Evolutionary conservation across 306 rosid genomes (phyloP).

Genomic region (Canavalia ensiformis): DNA sequence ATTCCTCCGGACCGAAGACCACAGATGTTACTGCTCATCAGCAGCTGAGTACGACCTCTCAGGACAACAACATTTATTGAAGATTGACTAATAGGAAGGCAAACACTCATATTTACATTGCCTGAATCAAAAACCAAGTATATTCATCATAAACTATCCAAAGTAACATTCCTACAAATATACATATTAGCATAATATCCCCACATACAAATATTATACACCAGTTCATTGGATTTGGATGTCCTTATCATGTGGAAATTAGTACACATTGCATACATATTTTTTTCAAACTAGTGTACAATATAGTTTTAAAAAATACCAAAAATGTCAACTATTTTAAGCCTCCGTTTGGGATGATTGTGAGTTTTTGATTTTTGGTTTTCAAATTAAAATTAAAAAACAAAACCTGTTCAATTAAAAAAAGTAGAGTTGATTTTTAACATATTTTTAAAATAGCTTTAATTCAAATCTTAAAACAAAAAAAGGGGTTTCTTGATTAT

Average conservation of each 20-base stretch:
- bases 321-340: not conserved
- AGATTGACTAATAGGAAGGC: conserved; percentile 57
- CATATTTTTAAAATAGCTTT: no score
- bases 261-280: conserved; percentile 18
- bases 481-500: no score
- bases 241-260: conserved; percentile 22
- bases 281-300: conserved; percentile 18
- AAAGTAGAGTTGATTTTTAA: no score
- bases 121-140: conserved; percentile 64
- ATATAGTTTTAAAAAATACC: not conserved
- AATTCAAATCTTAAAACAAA: no score
- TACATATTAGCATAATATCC: conserved; percentile 15
- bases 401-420: no score
- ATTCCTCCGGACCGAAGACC: conserved; percentile 61
- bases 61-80: conserved; percentile 59
- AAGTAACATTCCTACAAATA: conserved; percentile 27
- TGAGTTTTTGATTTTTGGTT: no score
- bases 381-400: no score
- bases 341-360: no score
- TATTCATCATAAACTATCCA: conserved; percentile 44
- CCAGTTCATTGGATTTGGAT: not conserved
- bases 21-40: conserved; percentile 71
- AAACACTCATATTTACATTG: conserved; percentile 62
- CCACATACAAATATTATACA: conserved; percentile 9
- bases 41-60: conserved; percentile 59